Evolutionary conservation across 2,329 filamentous ascomycete genomes (phyloP), one percentile per base, ranked within the genome.

Genomic region (Ophioceras dolichostomum): DNA sequence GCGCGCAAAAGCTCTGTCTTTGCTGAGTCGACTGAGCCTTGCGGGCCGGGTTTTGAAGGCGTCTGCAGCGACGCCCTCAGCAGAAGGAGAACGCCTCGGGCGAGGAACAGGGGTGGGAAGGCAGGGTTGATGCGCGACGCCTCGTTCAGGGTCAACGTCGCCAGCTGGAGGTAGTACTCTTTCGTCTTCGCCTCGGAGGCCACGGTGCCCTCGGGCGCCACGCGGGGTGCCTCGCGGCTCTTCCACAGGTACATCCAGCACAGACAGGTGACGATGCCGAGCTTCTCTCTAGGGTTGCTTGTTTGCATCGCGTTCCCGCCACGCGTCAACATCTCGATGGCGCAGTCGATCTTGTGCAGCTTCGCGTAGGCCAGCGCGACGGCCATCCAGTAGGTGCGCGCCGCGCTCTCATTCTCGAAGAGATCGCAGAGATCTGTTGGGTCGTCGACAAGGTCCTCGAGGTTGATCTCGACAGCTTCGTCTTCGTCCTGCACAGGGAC

Each of bases 301-400:
- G 68, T 70, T 50, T 86, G 76, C 48, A 76, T 70, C 43, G 83
- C 84, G 42, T 73, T 70, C 48, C 85, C 68, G 34, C 84, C 86
- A 50, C 84, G 82, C 35, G 79, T 76, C 47, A 81, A 64, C 65
- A 80, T 79, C 57, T 81, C 76, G 49, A 81, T 80, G 40, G 76
- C 76, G 62, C 91, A 83, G 54, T 95, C 88, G 43, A 91, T 76
- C 62, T 94, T 94, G 54, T 81, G 79, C 62, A 94, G 86, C 64
- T 96, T 98, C 29, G 91, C 89, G 54, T 98, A 98, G 34, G 89
- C 89, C 41, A 96, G 70, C 30, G 93, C 84, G 47, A 96, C 91
- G n/a, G 86, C 89, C 69, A 98, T 89, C 93, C 93, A 98, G 49
- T 93, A 93, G 37, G 80, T 85, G 51, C 89, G 87, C 27, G 85